Conservation (phyloP, 352 stramenopile genomes). For the Aphanomyces cochlioides region DNA sequence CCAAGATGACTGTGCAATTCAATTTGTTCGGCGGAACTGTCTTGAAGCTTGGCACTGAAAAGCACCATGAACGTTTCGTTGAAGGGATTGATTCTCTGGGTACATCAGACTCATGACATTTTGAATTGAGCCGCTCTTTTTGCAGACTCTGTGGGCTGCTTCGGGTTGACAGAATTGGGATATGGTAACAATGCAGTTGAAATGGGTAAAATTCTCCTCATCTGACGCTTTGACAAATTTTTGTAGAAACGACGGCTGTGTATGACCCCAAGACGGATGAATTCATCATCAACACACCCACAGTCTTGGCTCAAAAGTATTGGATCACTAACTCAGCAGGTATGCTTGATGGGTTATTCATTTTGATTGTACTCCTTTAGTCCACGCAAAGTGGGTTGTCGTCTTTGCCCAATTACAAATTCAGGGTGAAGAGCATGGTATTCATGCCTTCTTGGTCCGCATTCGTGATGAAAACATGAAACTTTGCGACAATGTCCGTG, state of each 20-base stretch:
- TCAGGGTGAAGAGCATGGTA: constrained; percentile 59
- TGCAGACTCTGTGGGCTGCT: constrained; percentile 25
- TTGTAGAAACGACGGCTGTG: constrained; percentile 83
- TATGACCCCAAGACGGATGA: constrained; percentile 67
- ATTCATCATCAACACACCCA: constrained; percentile 81
- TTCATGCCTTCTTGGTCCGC: constrained; percentile 93
- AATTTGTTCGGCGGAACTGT: constrained; percentile 31
- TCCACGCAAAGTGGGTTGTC: constrained; percentile 83
- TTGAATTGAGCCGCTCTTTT: background rate
- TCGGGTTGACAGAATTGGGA: constrained; percentile 28
- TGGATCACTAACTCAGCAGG: constrained; percentile 32
- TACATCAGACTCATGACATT: background rate
- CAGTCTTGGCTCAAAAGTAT: constrained; percentile 33
- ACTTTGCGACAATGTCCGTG: constrained; percentile 28
- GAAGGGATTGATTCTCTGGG: constrained; percentile 28
- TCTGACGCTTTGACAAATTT: background rate
- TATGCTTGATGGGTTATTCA: background rate
- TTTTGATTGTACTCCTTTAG: constrained; percentile 7
- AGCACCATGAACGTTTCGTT: constrained; percentile 27
- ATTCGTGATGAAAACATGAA: constrained; percentile 44
- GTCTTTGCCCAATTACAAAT: constrained; percentile 83
- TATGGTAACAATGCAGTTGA: constrained; percentile 31
- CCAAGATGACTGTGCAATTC: constrained; percentile 32
- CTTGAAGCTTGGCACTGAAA: constrained; percentile 29
- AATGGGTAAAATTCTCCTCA: constrained; percentile 17